Evolutionary conservation across 495 filamentous ascomycete genomes (phyloP), one percentile per base, ranked within the genome.

Genomic region (Oleoguttula mirabilis): DNA sequence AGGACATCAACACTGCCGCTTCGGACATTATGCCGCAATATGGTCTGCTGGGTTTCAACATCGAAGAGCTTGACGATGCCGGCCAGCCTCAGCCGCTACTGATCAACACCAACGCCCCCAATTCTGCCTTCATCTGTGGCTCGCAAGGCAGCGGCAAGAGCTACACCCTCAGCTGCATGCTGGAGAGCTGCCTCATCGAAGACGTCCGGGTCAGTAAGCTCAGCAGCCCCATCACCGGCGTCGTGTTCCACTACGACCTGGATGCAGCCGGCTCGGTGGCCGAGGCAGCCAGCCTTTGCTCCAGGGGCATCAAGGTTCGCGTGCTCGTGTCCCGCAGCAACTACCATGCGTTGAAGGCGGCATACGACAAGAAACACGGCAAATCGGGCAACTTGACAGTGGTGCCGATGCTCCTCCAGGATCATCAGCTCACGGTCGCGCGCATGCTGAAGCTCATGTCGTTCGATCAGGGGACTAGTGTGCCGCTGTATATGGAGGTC

Each of bases 131-230:
- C 56, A 80, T 88, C 34, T 88, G 82, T 47, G 82, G 82, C 4
- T 72, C 71, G 34, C 82, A 87, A 55, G 82, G 81, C 0, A 79
- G 75, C 33, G 83, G 82, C 1, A 88, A 86, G 63, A 79, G 74
- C 32, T 79, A 86, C 51, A 83, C 78, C 0, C 56, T 84, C 11
- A 74, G 78, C 0, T 84, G 79, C 52, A 60, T 88, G 19, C 63
- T 85, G 4, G 80, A 85, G 54, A 77, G 75, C 42, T 75, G 69
- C 23, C 61, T 82, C 0, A 59, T 72, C 1, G 33, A 41, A 2
- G 36, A 53, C 3, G 57, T 65, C 3, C 62, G 61, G 16, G 55
- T 65, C 7, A 64, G 64, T 4, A 46, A 50, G 10, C 45, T 70
- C 8, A 61, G 65, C 0, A 60, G 64, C 6, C 74, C 79, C 0